These are phyloP conservation scores for Mycogone perniciosa DNA, from an alignment of 2,329 filamentous ascomycete genomes.

Conservation along the genomic window DNA sequence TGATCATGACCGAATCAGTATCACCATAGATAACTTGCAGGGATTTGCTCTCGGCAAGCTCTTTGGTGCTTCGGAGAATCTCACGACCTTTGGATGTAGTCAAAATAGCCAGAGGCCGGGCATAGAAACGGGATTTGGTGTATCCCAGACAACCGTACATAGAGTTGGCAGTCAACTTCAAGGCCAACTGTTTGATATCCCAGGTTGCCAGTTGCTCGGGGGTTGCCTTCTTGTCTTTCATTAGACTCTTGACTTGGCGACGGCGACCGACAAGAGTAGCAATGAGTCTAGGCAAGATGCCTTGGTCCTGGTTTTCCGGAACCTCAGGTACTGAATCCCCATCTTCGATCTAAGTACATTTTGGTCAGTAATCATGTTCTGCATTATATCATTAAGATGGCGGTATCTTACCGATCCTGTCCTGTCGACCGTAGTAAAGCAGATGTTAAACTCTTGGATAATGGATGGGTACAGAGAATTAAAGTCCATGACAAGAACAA, in stretches of 20 bases:
- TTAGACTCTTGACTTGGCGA: constrained; percentile 88
- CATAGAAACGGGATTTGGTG: constrained; percentile 94
- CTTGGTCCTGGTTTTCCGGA: constrained; percentile 68
- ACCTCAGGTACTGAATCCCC: constrained; percentile 88
- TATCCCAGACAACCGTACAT: constrained; percentile 99
- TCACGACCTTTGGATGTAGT: constrained; percentile 97
- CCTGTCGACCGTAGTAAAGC: constrained; percentile 94
- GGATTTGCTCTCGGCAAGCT: constrained; percentile 83
- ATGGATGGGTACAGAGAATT: constrained; percentile 98
- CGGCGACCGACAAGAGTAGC: constrained; percentile 83
- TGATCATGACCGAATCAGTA: constrained; percentile 99
- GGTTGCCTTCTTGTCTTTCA: constrained; percentile 89
- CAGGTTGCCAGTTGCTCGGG: constrained; percentile 83
- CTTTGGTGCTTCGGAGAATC: constrained; percentile 92
- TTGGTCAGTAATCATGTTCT: constrained; percentile 21
- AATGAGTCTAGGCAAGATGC: constrained; percentile 86
- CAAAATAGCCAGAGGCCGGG: constrained; percentile 86
- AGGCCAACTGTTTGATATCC: constrained; percentile 95
- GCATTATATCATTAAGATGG: background rate
- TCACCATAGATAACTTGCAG: constrained; percentile 97
- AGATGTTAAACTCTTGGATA: constrained; percentile 99
- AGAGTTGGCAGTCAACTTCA: constrained; percentile 97
- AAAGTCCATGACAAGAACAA: constrained; percentile 99
- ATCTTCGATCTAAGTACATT: constrained; percentile 47
- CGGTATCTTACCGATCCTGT: constrained; percentile 54